Evolutionary conservation across 106 monocot genomes (phyloP), one percentile per base, ranked within the genome.

Genomic region (Allium cepa): DNA sequence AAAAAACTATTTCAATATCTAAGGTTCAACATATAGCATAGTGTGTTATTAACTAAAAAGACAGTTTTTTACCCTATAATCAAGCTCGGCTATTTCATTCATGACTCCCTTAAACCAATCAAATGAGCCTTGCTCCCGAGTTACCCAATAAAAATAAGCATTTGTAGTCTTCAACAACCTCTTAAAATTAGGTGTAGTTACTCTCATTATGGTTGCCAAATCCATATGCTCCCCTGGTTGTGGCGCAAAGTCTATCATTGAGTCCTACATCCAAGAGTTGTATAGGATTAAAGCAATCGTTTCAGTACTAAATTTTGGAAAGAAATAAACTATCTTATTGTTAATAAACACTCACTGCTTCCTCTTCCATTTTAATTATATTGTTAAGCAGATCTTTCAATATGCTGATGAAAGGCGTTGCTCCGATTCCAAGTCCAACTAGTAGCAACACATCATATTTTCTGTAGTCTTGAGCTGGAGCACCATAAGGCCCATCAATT

Each of bases 71-170:
- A 94, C 94, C 90, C 83, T 83, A 70, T 91, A 90, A 62, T 94
- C 90, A 36, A 94, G 72, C 67, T 94, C 90, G n/a, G 90, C 85
- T 26, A 94, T 80, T 71, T 94, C 94, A 53, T 94, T 94, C 90
- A 94, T 87, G 49, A 94, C 81, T 47, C 90, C 87, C 75, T 94
- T 94, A 73, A 94, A 94, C 94, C 94, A 94, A 65, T 94, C 94
- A 60, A 94, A 94, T 15, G 94, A 94, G 9, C 90, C 90, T 53
- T 94, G 94, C 47, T 94, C 94, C 1, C 94, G 84, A 11, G 94
- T 94, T 10, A 94, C 94, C 94, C 94, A 94, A 47, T 94, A 94
- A 79, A 94, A 94, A 56, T 94, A 94, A 51, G 94, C 94, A 73
- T 94, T 94, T 47, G 90, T 88, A 12, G 94, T 94, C 66, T 81